A percentile compares a stretch with the other conserved stretches of the same genome.
These are phyloP conservation scores for Jatropha podagrica DNA, from an alignment of 441 rosid genomes.

Conservation along the genomic window DNA sequence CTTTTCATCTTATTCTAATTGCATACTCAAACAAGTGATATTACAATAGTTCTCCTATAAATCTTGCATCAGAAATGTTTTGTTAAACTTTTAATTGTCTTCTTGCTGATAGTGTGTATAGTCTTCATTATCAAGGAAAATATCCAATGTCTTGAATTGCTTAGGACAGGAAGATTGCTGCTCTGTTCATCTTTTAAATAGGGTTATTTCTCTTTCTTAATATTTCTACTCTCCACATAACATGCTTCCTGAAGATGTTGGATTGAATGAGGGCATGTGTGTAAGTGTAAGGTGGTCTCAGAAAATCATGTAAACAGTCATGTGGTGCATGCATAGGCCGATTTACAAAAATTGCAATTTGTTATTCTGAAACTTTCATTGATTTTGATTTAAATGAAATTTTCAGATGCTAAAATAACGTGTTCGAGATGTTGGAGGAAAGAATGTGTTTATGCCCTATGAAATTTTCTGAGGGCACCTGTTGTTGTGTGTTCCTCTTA, in stretches of 20 bases:
- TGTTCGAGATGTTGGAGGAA: neutral
- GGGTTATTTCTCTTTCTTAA: neutral
- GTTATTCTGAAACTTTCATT: neutral
- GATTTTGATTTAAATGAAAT: neutral
- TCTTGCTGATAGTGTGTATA: neutral
- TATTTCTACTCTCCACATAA: neutral
- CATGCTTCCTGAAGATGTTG: neutral
- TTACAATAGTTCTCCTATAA: neutral
- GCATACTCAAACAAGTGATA: neutral
- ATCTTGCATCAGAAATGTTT: neutral
- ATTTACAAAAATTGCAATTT: neutral
- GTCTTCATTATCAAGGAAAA: neutral
- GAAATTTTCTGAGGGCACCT: neutral
- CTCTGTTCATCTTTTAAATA: neutral
- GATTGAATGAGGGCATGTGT: neutral
- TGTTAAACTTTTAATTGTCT: neutral
- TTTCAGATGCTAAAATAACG: neutral
- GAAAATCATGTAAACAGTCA: neutral
- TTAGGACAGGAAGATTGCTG: neutral
- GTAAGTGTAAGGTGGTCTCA: neutral
- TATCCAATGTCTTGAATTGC: neutral
- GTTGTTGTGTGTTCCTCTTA: neutral
- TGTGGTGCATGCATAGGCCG: neutral
- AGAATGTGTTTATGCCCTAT: neutral
- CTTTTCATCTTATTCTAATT: conserved; percentile 2